Evolutionary conservation across 495 filamentous ascomycete species (phyloP), one percentile per base, ranked within the genome.

Genomic region (Penicillium pulvis): DNA sequence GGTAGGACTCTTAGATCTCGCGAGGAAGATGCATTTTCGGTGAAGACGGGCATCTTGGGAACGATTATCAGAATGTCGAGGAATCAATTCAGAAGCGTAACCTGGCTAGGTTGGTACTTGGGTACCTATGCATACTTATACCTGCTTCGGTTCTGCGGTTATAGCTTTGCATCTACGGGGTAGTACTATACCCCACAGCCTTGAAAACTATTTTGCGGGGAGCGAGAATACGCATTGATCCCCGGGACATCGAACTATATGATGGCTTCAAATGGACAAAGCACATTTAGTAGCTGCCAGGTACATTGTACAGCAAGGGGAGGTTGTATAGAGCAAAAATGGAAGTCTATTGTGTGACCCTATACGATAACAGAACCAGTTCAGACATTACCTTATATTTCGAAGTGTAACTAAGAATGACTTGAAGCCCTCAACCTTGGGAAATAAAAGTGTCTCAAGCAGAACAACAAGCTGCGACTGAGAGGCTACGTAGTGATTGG

Each of bases 1-100:
- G 72, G 75, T 17, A 73, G 65, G 12, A 77, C 71, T 53, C 75
- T 72, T 6, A 77, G 68, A 31, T 75, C 73, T 11, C 72, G 75
- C 26, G 73, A 72, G 23, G 67, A 63, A 44, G 71, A 60, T 1
- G 77, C 61, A 55, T 63, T 69, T 63, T 79, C 75, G 19, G 71
- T 72, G 66, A 81, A 79, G 35, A 79, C 75, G 14, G 78, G 78
- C 78, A 81, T 81, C 39, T 41, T 41, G 16, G 14, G 14, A n/a
- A 41, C 5, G 7, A 23, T 23, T 23, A 23, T 23, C 20, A 23
- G 20, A 23, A 23, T 23, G 1, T 23, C 20, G 20, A 23, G 1
- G 20, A 23, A 23, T 23, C 20, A 23, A 23, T 2, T 23, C 2
- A 23, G 20, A 23, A 23, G 20, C 2, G 20, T 23, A 23, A 23